Evolutionary conservation across 108 stramenopile genomes (phyloP).

Genomic region (Aurantiochytrium sp.): DNA sequence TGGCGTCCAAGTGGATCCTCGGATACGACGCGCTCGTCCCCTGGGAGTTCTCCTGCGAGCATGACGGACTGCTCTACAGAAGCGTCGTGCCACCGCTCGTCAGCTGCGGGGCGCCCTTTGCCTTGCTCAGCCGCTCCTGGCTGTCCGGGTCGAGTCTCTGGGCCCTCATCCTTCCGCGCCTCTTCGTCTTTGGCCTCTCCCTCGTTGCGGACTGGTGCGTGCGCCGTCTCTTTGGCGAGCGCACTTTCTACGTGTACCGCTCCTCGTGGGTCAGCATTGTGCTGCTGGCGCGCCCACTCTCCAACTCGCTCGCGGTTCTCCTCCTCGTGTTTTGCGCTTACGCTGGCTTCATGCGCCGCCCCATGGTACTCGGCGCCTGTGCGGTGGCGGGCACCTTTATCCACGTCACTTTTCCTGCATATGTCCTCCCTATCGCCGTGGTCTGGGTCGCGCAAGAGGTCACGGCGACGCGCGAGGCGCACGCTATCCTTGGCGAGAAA

Average conservation of each 20-base stretch:
- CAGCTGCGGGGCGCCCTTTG: not conserved
- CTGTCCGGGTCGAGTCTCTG: not conserved
- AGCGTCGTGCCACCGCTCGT: not conserved
- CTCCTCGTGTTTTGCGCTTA: not conserved
- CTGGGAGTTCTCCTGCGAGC: constrained; percentile 23
- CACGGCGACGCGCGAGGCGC: not conserved
- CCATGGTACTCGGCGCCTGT: not conserved
- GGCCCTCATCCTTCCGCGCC: not conserved
- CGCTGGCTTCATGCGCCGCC: not conserved
- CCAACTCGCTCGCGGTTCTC: not conserved
- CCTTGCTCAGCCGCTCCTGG: not conserved
- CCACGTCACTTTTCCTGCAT: not conserved
- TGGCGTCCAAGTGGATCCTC: not conserved
- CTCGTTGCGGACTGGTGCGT: not conserved
- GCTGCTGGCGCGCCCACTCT: not conserved
- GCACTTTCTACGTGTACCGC: not conserved
- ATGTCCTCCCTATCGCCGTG: not conserved
- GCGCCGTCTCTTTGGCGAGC: not conserved
- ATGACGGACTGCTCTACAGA: not conserved
- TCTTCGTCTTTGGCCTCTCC: not conserved
- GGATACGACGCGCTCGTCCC: not conserved
- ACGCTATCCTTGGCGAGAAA: no score
- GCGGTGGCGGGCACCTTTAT: not conserved
- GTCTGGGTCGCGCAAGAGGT: not conserved
- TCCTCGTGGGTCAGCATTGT: constrained; percentile 14